Evolutionary conservation across 371 early-diverging fungal species (phyloP), one percentile per base, ranked within the genome.

Genomic region (Apophysomyces ossiformis): DNA sequence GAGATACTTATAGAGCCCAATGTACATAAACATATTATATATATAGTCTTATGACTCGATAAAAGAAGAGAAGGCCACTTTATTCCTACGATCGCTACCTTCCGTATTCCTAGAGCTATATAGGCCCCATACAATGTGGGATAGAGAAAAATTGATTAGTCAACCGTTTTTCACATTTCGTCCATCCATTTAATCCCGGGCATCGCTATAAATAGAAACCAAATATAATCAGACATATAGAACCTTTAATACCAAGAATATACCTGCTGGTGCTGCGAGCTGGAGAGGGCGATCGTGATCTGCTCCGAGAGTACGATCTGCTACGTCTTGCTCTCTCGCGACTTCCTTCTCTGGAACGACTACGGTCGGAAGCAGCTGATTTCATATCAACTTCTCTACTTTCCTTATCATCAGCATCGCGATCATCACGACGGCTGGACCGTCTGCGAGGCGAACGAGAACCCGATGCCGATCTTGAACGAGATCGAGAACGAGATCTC

Each of bases 251-350:
- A n/a, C 13, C 5, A n/a, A n/a, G 13, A 12, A 61, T 43, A 15
- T 69, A 69, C 58, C 75, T 65, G 59, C 72, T 69, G 16, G 66
- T 64, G 58, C 66, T 69, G 41, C 72, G 72, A 38, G 68, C 68
- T 45, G 75, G 79, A 41, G 85, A 84, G 18, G 82, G 83, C 60
- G 85, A 84, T 37, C 86, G 84, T 65, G 83, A 68, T 45, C 46
- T 45, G 46, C 46, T 45, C n/a, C 46, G 46, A 45, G 46, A 45
- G 46, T 45, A 45, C 16, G 46, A 45, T 45, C 46, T 45, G 46
- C 46, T 45, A 45, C 46, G 46, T 45, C 46, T 45, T 18, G 16
- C 16, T 45, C 46, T 45, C 16, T 45, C 46, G 16, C 46, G 46
- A 18, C 46, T 45, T n/a, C 46, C 46, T 45, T 45, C 46, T 45